Base-by-base conservation (phyloP, 2,329 filamentous ascomycete species). In the Monosporascus sp. region DNA sequence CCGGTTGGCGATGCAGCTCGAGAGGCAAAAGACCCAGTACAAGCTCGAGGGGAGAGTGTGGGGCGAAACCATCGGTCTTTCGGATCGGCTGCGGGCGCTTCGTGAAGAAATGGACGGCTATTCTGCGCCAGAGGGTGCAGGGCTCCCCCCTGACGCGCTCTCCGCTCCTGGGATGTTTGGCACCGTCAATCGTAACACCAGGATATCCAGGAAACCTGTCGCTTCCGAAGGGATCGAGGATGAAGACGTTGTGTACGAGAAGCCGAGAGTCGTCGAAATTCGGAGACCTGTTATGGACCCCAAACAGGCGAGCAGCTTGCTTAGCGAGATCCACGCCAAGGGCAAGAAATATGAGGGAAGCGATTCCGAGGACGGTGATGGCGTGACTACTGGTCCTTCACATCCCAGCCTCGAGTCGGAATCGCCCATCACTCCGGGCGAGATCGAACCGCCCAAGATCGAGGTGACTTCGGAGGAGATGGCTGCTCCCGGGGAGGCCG, bases 11-110 rank as follows among this genome's bases (percentile, higher is more conserved):
- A 95, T 90, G 78, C 94, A 97, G 72, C 83, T 99, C 42, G 93
- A 97, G 74, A 81, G 94, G 58, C 93, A 96, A 59, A 97, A 97
- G 81, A 97, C 94, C 1, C 92, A 97, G 68, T 96, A 90, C 72
- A 97, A 97, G 72, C 83, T 99, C 34, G 94, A 97, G 71, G 94
- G 94, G 60, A 90, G 90, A 69, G 85, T 90, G 8, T 96, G 93
- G 88, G 86, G 86, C 57, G 89, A 95, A 57, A 76, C 81, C 50
- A 80, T 88, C 58, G 90, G 90, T 37, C 93, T 94, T 14, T 97
- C 91, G 45, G 94, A 99, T 72, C 86, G 92, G 63, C 78, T 99
- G 54, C 87, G 94, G 59, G 93, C 95, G 59, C 78, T 97, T 48
- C 87, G 94, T 54, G 93, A 97, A 72, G 86, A 92, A 72, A 99